Evolutionary conservation across 192 early-diverging fungal species (phyloP).

Genomic region (Gamsiella multidivaricata): DNA sequence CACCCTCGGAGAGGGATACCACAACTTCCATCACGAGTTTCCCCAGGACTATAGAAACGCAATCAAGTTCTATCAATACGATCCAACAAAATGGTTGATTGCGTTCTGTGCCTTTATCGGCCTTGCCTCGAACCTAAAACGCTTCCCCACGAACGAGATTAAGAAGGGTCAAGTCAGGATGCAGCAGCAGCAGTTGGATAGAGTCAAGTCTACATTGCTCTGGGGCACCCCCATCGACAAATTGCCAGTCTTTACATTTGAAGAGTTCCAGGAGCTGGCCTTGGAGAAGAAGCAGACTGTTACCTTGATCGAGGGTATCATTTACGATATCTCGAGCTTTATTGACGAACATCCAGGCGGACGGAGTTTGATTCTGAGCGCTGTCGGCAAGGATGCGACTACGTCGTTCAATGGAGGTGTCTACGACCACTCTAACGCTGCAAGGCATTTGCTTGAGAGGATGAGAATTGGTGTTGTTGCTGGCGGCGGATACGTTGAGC

Average conservation of each 20-base stretch:
- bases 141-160: constrained; percentile 84
- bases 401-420: constrained; percentile 90
- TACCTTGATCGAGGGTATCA: constrained; percentile 82
- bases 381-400: constrained; percentile 88
- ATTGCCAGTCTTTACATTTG: constrained; percentile 75
- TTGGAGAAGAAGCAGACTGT: constrained; percentile 72
- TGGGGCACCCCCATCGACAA: constrained; percentile 79
- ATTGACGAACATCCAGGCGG: constrained; percentile 93
- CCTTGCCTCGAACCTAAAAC: constrained; percentile 77
- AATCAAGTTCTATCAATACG: constrained; percentile 80
- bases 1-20: constrained; percentile 85
- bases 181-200: constrained; percentile 79
- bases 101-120: constrained; percentile 64
- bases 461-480: constrained; percentile 73
- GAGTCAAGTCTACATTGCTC: constrained; percentile 65
- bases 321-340: constrained; percentile 87
- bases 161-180: constrained; percentile 82
- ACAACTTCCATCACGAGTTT: constrained; percentile 92
- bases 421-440: constrained; percentile 91
- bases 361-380: constrained; percentile 71
- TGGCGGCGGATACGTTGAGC: constrained; percentile 52
- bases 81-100: constrained; percentile 90
- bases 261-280: constrained; percentile 73
- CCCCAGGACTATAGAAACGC: constrained; percentile 90
- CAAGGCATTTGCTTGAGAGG: constrained; percentile 81